Evolutionary conservation across 176 grass and related monocot species (phyloP).

Genomic region (Raddia guianensis): DNA sequence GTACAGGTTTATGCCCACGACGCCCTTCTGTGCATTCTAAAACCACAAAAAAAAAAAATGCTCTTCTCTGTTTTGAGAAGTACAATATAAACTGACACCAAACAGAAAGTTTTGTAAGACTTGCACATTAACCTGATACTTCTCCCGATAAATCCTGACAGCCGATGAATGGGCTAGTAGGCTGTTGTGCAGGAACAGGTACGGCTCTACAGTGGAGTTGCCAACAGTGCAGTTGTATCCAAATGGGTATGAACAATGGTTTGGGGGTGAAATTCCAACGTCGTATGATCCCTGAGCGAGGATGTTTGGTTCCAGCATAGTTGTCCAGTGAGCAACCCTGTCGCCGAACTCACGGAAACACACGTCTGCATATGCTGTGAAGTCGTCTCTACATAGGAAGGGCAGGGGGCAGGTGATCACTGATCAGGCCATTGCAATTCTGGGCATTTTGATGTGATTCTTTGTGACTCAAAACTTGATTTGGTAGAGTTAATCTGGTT

Average conservation of each 20-base stretch:
- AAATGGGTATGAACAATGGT: slow-evolving; percentile 57
- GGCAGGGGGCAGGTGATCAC: neutral
- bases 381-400: slow-evolving; percentile 49
- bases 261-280: slow-evolving; percentile 19
- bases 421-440: neutral
- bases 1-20: slow-evolving; percentile 53
- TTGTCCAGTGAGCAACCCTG: slow-evolving; percentile 57
- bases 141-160: slow-evolving; percentile 52
- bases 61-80: too few relatives aligned
- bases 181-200: slow-evolving; percentile 52
- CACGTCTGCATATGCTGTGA: slow-evolving; percentile 58
- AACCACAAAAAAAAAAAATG: neutral
- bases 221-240: slow-evolving; percentile 43
- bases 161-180: slow-evolving; percentile 59
- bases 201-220: slow-evolving; percentile 59
- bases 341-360: slow-evolving; percentile 69
- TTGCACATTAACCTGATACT: slow-evolving; percentile 47
- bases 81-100: neutral
- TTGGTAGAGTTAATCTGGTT: neutral
- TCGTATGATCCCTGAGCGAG: slow-evolving; percentile 38
- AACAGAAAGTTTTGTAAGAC: neutral
- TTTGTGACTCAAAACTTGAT: neutral
- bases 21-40: slow-evolving; percentile 53
- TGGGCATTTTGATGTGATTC: neutral
- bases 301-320: slow-evolving; percentile 56